phyloP scores from a whole-genome alignment of 2,329 filamentous ascomycete genomes.

The Aspergillus fijiensis region DNA sequence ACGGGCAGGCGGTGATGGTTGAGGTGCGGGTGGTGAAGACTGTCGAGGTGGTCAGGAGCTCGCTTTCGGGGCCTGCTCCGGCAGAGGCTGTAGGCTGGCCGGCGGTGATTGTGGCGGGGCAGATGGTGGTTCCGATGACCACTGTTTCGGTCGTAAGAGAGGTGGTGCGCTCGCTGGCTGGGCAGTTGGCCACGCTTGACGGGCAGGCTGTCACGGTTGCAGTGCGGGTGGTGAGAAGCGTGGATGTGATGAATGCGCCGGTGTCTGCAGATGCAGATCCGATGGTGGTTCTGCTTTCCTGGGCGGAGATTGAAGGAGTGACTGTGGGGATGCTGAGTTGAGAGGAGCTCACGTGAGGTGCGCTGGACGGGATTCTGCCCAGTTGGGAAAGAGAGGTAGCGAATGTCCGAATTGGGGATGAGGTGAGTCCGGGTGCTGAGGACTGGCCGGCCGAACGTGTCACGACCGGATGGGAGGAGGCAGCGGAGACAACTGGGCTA shows the following conservation, averaged over 20 bases:
- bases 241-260: neutral
- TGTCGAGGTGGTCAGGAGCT: neutral
- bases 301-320: neutral
- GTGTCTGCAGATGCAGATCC: neutral
- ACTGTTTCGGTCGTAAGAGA: neutral
- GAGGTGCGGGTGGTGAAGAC: neutral
- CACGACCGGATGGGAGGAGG: neutral
- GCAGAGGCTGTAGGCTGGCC: neutral
- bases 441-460: neutral
- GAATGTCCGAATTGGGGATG: neutral
- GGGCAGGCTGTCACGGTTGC: neutral
- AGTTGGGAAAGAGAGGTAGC: neutral
- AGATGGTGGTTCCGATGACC: neutral
- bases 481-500: neutral
- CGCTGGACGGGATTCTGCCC: neutral
- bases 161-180: neutral
- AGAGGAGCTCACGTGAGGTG: fast-evolving
- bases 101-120: neutral
- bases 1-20: neutral
- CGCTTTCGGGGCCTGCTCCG: neutral
- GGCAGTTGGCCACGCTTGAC: neutral
- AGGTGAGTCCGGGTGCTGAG: neutral
- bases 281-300: neutral
- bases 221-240: neutral
- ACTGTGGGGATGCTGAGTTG: too few relatives aligned